Evolutionary conservation across 345 rosid genomes (phyloP), one percentile per base, ranked within the genome.

Genomic region (Physaria fendleri): DNA sequence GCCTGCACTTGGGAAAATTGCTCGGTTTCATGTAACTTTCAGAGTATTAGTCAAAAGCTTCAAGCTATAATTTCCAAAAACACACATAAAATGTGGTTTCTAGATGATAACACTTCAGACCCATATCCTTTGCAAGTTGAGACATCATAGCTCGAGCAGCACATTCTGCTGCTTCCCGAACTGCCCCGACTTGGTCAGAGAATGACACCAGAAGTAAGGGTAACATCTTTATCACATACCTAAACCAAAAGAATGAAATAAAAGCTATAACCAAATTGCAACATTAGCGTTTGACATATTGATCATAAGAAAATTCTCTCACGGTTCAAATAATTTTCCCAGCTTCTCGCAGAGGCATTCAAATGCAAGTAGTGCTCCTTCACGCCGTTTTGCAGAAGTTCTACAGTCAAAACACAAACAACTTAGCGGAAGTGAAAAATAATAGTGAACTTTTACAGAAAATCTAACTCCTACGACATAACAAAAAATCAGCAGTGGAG

Each of bases 71-170:
- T 42, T 27, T 42, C 40, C 1, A 8, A 51, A 50, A 42, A 59
- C 37, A 17, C n/a, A 34, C 45, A 60, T 48, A 59, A n/a, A 11
- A 11, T n/a, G 17, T 51, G 21, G 21, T 24, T 43, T 65, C 32
- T 13, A 32, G 13, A 37, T 34, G 39, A n/a, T 15, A 52, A 9
- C 35, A 34, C 14, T 21, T 37, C 28, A 66, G 52, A 34, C 18
- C 8, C 70, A 25, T 11, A 2, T 45, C 20, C 2, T 28, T 48
- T 15, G 78, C 97, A 17, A 93, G 88, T 45, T 89, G 94, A 81
- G 99, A 81, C 99, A 89, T 93, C 95, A 93, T 89, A 41, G 99
- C 95, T 23, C 97, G 99, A 67, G 99, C 92, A 68, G 97, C 94
- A 71, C 95, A 87, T 65, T 93, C 97, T 58, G 97, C 95, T 75